Conservation (phyloP, 2,329 filamentous ascomycete species). For the Metarhizium anisopliae region DNA sequence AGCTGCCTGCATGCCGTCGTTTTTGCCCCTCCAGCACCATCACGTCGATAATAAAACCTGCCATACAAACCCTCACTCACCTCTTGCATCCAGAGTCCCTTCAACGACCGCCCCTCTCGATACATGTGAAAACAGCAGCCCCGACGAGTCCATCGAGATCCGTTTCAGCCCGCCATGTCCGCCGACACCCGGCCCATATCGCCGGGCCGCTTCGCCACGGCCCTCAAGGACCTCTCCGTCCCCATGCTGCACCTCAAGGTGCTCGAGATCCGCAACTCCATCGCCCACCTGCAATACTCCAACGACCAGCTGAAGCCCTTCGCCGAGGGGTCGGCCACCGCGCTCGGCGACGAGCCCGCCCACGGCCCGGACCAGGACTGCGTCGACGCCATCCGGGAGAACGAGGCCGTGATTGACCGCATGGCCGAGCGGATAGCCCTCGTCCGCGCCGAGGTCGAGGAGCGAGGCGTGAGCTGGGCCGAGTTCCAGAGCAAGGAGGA, state of each 20-base stretch:
- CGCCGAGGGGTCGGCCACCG: conserved; percentile 39
- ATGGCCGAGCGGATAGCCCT: conserved; percentile 59
- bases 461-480: conserved; percentile 45
- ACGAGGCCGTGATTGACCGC: conserved; percentile 57
- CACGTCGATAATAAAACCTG: no score
- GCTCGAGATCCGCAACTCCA: conserved; percentile 65
- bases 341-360: conserved; percentile 13
- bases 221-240: conserved; percentile 57
- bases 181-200: conserved; percentile 52
- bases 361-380: conserved; percentile 55
- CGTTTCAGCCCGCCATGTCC: conserved; percentile 40
- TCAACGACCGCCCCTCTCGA: no score
- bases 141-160: no score
- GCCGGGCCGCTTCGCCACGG: conserved; percentile 53
- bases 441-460: conserved; percentile 55
- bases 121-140: no score
- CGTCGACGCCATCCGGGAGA: conserved; percentile 64
- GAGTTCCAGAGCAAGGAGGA: conserved; percentile 45
- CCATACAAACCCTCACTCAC: no score
- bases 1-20: not conserved
- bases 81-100: no score
- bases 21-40: not conserved
- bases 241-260: conserved; percentile 64
- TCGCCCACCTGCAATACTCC: conserved; percentile 64
- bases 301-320: conserved; percentile 66